Conservation (phyloP, 768 basidiomycete genomes). For the Neoboletus magnificus region DNA sequence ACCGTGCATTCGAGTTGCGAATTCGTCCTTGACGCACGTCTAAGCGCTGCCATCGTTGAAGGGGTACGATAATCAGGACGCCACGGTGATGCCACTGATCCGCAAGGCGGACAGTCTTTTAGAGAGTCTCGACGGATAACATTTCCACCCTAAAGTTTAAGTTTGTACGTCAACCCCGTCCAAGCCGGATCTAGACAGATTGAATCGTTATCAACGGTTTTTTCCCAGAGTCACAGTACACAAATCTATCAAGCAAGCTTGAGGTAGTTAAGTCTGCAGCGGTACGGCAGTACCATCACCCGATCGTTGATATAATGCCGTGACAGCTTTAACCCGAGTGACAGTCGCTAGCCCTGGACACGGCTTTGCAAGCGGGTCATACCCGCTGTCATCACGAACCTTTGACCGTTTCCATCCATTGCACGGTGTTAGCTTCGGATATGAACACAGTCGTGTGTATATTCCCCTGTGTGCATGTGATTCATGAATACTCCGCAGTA, state of each 20-base stretch:
- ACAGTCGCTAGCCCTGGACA: not conserved
- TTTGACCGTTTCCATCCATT: not conserved
- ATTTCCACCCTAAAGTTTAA: not conserved
- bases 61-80: not conserved
- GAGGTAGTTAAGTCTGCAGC: not conserved
- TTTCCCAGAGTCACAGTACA: not conserved
- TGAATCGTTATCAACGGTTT: not conserved
- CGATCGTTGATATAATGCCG: not conserved
- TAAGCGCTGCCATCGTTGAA: not conserved
- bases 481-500: not conserved
- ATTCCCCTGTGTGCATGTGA: not conserved
- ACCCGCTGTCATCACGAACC: not conserved
- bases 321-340: not conserved
- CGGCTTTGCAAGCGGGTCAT: not conserved
- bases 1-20: not conserved
- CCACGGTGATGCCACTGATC: not conserved
- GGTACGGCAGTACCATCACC: not conserved
- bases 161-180: not conserved
- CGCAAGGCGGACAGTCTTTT: no score
- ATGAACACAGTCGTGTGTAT: not conserved
- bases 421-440: conserved; percentile 1
- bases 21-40: not conserved
- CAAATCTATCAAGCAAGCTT: not conserved
- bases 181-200: not conserved
- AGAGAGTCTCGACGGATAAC: no score